Evolutionary conservation across 1,139 yeast species (phyloP), one percentile per base, ranked within the genome.

Genomic region (Blastobotrys ciferrii): DNA sequence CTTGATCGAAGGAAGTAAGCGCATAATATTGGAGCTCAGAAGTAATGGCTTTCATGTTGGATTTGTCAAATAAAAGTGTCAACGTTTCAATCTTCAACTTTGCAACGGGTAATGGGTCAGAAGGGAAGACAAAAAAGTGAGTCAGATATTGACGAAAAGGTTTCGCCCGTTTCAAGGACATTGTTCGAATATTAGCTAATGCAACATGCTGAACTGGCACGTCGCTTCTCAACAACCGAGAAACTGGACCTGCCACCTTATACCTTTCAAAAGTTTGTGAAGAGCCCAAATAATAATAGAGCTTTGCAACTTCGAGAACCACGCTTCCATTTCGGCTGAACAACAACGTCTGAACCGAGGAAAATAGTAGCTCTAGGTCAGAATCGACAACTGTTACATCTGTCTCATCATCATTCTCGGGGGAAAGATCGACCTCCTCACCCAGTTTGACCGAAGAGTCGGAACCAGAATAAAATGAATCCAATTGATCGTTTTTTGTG

Each of bases 11-110:
- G 2, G 75, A 67, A 17, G 71, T 62, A n/a, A 73, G 66, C 0
- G 87, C 80, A 54, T 81, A 78, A 61, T 80, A 80, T 58, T 84
- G 84, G 37, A 91, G 70, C 63, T 89, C 95, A 23, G 75, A 73
- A n/a, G 85, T 68, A 13, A 87, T 76, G 2, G 59, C 53, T 38
- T 73, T 71, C 45, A 81, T 75, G 55, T 78, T 87, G 2, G 67
- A 64, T 20, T 76, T 79, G 45, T 74, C 73, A 32, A 82, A 77
- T 23, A 88, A 64, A 14, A 74, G 67, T 1, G 91, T 75, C 42
- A 91, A 66, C 20, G 88, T 78, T 44, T 75, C 74, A n/a, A 91
- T 65, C 64, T 89, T 91, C 46, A 76, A 66, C 43, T 68, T 67
- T 11, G 87, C 74, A 4, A 78, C 70, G 1, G 64, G 61, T 0